phyloP scores from a whole-genome alignment of 306 rosid genomes.

The Cicer bijugum region DNA sequence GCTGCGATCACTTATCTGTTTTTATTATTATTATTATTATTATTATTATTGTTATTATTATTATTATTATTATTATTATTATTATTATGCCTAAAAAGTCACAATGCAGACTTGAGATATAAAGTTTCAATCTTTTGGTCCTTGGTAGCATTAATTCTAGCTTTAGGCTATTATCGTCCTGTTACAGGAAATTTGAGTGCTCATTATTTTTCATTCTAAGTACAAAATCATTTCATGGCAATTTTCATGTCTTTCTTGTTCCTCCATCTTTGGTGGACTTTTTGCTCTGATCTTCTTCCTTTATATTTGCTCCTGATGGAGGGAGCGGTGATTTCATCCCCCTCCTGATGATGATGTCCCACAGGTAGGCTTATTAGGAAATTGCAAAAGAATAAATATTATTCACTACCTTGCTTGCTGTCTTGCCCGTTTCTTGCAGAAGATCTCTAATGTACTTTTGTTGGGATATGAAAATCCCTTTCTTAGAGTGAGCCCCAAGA shows the following conservation, averaged over 20 bases:
- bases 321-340: background rate
- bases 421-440: too few relatives aligned
- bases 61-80: too few relatives aligned
- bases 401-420: too few relatives aligned
- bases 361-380: conserved; percentile 3
- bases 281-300: background rate
- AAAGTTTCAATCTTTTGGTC: conserved; percentile 11
- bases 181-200: background rate
- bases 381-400: conserved; percentile 19
- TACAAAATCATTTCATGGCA: background rate
- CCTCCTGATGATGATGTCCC: conserved; percentile 4
- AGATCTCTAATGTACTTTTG: too few relatives aligned
- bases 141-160: conserved; percentile 14
- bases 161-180: conserved; percentile 13
- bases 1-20: background rate
- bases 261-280: conserved; percentile 2
- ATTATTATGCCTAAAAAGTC: background rate
- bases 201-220: background rate
- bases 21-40: background rate
- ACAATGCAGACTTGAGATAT: background rate
- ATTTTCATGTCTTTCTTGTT: background rate
- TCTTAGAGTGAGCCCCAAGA: too few relatives aligned
- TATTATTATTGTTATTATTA: too few relatives aligned
- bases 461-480: too few relatives aligned
- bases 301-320: conserved; percentile 3